Evolutionary conservation across 1,284 basidiomycete genomes (phyloP).

Genomic region (Fomitopsis schrenkii): DNA sequence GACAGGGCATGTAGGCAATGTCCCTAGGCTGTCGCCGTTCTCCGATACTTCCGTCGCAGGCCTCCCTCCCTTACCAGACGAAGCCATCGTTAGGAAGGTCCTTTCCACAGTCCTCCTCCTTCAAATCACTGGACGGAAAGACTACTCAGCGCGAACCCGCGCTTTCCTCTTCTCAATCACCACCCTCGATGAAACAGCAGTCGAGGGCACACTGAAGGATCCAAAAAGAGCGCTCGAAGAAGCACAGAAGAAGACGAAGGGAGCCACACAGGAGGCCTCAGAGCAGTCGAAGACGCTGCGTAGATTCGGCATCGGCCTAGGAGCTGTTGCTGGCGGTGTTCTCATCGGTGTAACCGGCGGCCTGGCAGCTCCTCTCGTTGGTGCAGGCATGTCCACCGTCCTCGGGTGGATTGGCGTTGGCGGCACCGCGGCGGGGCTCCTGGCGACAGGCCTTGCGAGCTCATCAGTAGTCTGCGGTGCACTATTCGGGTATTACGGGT

Average conservation of each 20-base stretch:
- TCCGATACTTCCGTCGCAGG: conserved; percentile 43
- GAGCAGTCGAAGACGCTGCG: conserved; percentile 38
- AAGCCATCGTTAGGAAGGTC: conserved; percentile 31
- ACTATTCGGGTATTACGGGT: conserved; percentile 56
- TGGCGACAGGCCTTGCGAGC: conserved; percentile 51
- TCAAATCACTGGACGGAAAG: conserved; percentile 42
- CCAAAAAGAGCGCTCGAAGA: conserved; percentile 42
- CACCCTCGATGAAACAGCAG: conserved; percentile 39
- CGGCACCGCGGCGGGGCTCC: conserved; percentile 47
- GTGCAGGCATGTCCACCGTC: conserved; percentile 46
- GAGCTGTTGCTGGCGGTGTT: conserved; percentile 52
- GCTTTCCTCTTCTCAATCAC: conserved; percentile 41
- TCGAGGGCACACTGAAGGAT: conserved; percentile 46
- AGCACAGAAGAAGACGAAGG: conserved; percentile 39
- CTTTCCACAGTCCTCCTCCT: conserved; percentile 50
- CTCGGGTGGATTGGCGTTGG: conserved; percentile 51
- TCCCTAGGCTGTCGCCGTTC: conserved; percentile 37
- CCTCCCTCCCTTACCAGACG: conserved; percentile 37
- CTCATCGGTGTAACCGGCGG: conserved; percentile 54
- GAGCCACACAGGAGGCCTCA: conserved; percentile 39
- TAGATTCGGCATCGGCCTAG: conserved; percentile 45
- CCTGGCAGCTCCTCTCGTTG: conserved; percentile 54
- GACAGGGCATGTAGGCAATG: conserved; percentile 23
- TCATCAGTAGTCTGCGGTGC: conserved; percentile 55
- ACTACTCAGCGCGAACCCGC: conserved; percentile 52